Conservation (phyloP, 1,284 basidiomycete genomes). For the Stereum hirsutum region DNA sequence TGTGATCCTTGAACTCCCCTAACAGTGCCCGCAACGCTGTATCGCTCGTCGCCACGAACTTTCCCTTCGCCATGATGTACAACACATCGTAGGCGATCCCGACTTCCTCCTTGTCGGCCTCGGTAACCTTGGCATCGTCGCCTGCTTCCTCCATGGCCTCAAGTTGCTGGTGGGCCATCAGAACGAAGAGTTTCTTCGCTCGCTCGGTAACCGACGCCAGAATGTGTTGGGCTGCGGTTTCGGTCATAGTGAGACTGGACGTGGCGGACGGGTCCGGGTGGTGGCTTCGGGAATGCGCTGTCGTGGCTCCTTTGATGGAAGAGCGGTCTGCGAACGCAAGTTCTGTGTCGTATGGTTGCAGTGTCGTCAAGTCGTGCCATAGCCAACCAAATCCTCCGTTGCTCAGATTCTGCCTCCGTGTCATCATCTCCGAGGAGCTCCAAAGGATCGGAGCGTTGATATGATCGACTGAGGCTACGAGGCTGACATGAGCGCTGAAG, state of each 20-base stretch:
- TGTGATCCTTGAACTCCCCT: slow-evolving; percentile 86
- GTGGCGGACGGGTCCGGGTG: slow-evolving; percentile 20
- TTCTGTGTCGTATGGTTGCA: slow-evolving; percentile 75
- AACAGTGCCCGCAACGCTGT: slow-evolving; percentile 74
- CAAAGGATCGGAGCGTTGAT: slow-evolving; percentile 75
- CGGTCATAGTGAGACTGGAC: slow-evolving; percentile 45
- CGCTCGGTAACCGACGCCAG: slow-evolving; percentile 81
- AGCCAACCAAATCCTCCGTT: slow-evolving; percentile 46
- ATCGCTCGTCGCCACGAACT: slow-evolving; percentile 84
- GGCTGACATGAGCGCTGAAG: slow-evolving; percentile 62
- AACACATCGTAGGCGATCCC: slow-evolving; percentile 57
- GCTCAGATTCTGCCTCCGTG: slow-evolving; percentile 36
- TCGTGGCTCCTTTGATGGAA: slow-evolving; percentile 45
- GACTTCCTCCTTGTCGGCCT: slow-evolving; percentile 27
- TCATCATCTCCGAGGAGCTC: slow-evolving; percentile 45
- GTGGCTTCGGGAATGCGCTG: slow-evolving; percentile 13
- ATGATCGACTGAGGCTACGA: slow-evolving; percentile 81
- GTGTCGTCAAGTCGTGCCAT: slow-evolving; percentile 84
- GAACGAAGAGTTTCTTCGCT: slow-evolving; percentile 69
- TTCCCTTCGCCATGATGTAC: slow-evolving; percentile 59
- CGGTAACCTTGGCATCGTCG: slow-evolving; percentile 13
- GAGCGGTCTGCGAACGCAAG: slow-evolving; percentile 58
- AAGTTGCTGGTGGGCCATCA: slow-evolving; percentile 62
- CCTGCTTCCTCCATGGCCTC: slow-evolving; percentile 34
- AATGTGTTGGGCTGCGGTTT: slow-evolving; percentile 78